These are phyloP conservation scores for Monosporascus sp. DNA, from an alignment of 2,329 filamentous ascomycete genomes.

Conservation along the genomic window DNA sequence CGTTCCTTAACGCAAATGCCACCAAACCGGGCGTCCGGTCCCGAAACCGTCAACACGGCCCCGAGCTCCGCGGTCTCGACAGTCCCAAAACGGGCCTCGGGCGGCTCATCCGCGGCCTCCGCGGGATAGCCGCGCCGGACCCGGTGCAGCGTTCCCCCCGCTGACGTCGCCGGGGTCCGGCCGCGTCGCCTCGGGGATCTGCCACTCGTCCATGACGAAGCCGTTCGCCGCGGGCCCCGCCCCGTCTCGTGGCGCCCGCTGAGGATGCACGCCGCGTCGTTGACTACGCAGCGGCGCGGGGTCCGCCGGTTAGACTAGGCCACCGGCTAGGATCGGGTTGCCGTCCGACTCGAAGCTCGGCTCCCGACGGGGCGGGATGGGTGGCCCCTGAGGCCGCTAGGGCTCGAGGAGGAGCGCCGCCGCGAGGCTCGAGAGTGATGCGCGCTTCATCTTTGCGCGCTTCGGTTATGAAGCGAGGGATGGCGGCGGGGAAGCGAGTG, in stretches of 20 bases:
- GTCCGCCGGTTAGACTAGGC: slow-evolving; percentile 32
- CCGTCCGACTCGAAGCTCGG: slow-evolving; percentile 23
- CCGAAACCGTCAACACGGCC: slow-evolving; percentile 18
- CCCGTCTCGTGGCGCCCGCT: slow-evolving; percentile 28
- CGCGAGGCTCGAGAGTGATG: background rate
- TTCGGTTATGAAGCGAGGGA: too few species aligned
- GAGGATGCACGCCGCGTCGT: slow-evolving; percentile 31
- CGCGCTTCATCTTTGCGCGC: background rate
- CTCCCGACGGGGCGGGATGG: background rate
- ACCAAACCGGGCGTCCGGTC: slow-evolving; percentile 12
- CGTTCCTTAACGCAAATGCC: slow-evolving; percentile 23
- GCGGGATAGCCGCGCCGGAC: slow-evolving; percentile 23
- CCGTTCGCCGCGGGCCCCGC: slow-evolving; percentile 17
- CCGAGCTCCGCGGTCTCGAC: slow-evolving; percentile 20
- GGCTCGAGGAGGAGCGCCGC: background rate
- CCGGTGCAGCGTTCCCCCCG: slow-evolving; percentile 28
- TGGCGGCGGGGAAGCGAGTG: background rate
- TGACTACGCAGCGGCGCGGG: slow-evolving; percentile 31
- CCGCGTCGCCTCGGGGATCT: slow-evolving; percentile 24
- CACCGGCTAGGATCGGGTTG: slow-evolving; percentile 32
- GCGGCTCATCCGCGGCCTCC: slow-evolving; percentile 18
- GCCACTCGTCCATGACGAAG: slow-evolving; percentile 32
- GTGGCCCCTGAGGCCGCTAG: background rate
- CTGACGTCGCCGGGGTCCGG: slow-evolving; percentile 23
- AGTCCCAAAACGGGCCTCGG: slow-evolving; percentile 22